Percentiles rank a stretch among this genome's conserved stretches.
Evolutionary conservation across 495 filamentous ascomycete species (phyloP).

Genomic region (Aspergillus affinis): DNA sequence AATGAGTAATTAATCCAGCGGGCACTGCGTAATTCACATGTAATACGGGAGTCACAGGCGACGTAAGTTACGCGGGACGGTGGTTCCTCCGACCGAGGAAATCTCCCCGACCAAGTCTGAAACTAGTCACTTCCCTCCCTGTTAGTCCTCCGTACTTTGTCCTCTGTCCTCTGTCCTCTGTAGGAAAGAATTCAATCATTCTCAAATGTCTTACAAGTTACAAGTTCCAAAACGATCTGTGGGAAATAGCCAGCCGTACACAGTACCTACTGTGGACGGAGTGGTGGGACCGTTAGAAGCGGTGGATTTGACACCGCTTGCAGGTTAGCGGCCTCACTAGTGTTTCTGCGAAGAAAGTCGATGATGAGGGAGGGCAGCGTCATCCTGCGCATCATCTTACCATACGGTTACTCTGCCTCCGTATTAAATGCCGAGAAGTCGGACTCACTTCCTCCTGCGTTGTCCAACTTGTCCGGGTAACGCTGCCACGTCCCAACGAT

Average conservation of each 20-base stretch:
- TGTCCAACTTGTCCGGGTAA: no score
- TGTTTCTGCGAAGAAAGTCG: conserved; percentile 13
- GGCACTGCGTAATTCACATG: not conserved
- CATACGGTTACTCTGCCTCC: not conserved
- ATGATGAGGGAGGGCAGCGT: conserved; percentile 13
- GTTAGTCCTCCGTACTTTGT: no score
- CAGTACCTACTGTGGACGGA: no score
- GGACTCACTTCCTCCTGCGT: no score
- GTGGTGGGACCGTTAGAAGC: conserved; percentile 13
- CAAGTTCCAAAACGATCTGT: no score
- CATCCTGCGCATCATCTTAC: not conserved
- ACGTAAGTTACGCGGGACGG: not conserved
- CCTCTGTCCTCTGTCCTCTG: no score
- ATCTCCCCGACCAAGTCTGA: no score
- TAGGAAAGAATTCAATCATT: no score
- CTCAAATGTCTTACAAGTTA: no score
- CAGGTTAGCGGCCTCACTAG: conserved; percentile 14
- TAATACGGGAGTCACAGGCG: not conserved
- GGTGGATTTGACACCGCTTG: conserved; percentile 17
- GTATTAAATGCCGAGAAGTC: no score
- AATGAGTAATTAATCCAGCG: not conserved
- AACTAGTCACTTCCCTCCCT: no score
- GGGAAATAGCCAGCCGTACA: not conserved
- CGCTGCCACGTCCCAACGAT: not conserved
- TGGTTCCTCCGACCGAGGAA: no score